A percentile compares a stretch with the other conserved stretches of the same genome.
Conservation (phyloP, 176 grass and related monocot genomes). For the Oryza punctata region DNA sequence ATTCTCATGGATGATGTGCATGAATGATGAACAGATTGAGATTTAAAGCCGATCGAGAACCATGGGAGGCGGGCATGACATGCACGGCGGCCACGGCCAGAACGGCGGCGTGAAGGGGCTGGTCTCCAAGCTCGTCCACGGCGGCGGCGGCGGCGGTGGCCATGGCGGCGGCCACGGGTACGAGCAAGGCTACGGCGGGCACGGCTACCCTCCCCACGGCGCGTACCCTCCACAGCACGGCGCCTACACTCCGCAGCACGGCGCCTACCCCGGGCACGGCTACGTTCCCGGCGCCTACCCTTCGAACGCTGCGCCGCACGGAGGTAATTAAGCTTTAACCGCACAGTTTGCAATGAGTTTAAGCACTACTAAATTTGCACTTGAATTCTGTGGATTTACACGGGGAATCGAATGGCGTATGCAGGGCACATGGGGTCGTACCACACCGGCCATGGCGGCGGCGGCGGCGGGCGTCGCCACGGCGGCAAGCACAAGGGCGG, state of each 20-base stretch:
- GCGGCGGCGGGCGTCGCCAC: not conserved
- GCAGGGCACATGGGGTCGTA: constrained; percentile 48
- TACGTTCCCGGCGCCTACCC: not conserved
- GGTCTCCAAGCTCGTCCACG: constrained; percentile 39
- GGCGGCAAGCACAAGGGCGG: constrained; percentile 59
- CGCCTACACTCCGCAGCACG: constrained; percentile 30
- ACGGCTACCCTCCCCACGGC: not conserved
- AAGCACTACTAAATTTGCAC: not conserved
- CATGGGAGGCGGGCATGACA: constrained; percentile 52
- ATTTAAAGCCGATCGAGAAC: not conserved
- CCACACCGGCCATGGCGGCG: constrained; percentile 35
- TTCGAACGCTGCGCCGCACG: constrained; percentile 29
- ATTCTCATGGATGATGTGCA: not conserved
- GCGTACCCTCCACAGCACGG: constrained; percentile 30
- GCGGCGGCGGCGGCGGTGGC: not conserved
- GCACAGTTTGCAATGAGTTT: too few relatives aligned
- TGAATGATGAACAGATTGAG: not conserved
- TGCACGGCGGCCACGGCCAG: constrained; percentile 33
- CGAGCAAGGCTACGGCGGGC: constrained; percentile 15
- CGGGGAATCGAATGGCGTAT: not conserved
- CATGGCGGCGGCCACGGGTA: constrained; percentile 19
- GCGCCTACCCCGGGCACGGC: constrained; percentile 32
- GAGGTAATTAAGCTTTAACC: too few relatives aligned
- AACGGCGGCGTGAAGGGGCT: constrained; percentile 47
- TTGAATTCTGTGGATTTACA: not conserved